These are phyloP conservation scores for Vitis hybrid DNA, from an alignment of 177 flowering plant species.

Conservation along the genomic window DNA sequence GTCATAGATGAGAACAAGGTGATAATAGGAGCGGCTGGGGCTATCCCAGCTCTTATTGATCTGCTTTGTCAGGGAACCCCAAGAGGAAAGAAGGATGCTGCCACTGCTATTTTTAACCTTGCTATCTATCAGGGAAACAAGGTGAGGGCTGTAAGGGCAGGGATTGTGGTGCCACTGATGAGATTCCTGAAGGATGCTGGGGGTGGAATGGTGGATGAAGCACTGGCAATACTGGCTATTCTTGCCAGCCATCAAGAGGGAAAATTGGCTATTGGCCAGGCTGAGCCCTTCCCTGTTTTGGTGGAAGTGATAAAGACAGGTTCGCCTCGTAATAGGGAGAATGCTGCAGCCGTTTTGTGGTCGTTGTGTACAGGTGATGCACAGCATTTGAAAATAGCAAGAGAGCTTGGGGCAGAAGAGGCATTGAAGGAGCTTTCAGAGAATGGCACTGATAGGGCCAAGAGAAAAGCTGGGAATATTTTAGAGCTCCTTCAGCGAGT, in stretches of 20 bases:
- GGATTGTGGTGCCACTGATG: constrained; percentile 74
- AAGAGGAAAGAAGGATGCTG: constrained; percentile 95
- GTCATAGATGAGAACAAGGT: constrained; percentile 87
- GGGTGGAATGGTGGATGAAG: constrained; percentile 96
- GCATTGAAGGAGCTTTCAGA: constrained; percentile 68
- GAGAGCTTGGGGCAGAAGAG: constrained; percentile 61
- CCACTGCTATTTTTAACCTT: constrained; percentile 89
- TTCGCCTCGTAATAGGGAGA: constrained; percentile 82
- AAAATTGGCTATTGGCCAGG: constrained; percentile 61
- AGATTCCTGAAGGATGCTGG: constrained; percentile 67
- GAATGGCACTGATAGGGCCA: constrained; percentile 87
- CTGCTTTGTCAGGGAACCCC: constrained; percentile 79
- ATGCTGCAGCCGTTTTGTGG: constrained; percentile 79
- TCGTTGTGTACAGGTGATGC: constrained; percentile 60
- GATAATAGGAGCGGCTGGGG: constrained; percentile 88
- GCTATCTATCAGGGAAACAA: constrained; percentile 91
- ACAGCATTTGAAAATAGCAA: constrained; percentile 40
- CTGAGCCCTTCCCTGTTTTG: constrained; percentile 65
- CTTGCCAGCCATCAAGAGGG: constrained; percentile 86
- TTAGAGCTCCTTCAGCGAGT: constrained; percentile 59
- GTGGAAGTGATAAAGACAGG: constrained; percentile 78
- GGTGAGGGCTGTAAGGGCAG: constrained; percentile 80
- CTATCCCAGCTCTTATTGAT: constrained; percentile 77
- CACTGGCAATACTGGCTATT: constrained; percentile 81
- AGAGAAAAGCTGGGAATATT: constrained; percentile 73